Base-by-base conservation (phyloP, 2,329 filamentous ascomycete genomes). In the Aureobasidium pullulans region DNA sequence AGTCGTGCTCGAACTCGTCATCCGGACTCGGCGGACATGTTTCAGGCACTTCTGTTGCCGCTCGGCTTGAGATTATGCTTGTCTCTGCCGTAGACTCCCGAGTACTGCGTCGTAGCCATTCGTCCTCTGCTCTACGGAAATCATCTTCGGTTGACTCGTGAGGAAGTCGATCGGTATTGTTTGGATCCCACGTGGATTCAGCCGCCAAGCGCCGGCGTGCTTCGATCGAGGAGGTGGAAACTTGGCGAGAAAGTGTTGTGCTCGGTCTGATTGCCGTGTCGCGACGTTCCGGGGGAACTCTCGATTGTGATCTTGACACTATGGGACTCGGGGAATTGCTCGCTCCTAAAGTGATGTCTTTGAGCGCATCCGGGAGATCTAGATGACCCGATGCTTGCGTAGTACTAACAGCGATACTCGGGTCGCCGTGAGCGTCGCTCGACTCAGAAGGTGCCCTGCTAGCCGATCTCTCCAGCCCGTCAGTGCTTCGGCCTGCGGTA, bases 361-460 rank as follows among this genome's bases (percentile, higher is more conserved):
- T 72, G 71, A 78, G 64, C 69, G 77, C 61, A 65, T 79, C 64
- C 69, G 81, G 70, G 70, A 75, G 66, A 77, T 84, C 64, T 78
- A 78, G 70, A 69, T 84, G 60, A 15, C 87, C 88, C 3, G 85
- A 79, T 1, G 81, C 87, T 23, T 81, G 75, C 1, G 84, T 79
- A 4, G 79, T 83, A 68, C 81, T 88, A 29, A 90, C 66, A 4
- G 82, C 83, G 2, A 90, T 78, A 63, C 82, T 84, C 1, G 88
- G 78, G 42, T 80, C 80, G 2, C 81, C 81, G 61, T 87, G 85
- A 64, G 86, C 84, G 67, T 89, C 85, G 9, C 78, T 74, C 56
- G 77, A 83, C 23, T 77, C 76, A 56, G 87, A 85, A 2, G 74
- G 82, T 64, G 64, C 80, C 43, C 84, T 78, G 61, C 90, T 87